Evolutionary conservation across 2,329 filamentous ascomycete genomes (phyloP), one percentile per base, ranked within the genome.

Genomic region (Elsinoe necatrix): DNA sequence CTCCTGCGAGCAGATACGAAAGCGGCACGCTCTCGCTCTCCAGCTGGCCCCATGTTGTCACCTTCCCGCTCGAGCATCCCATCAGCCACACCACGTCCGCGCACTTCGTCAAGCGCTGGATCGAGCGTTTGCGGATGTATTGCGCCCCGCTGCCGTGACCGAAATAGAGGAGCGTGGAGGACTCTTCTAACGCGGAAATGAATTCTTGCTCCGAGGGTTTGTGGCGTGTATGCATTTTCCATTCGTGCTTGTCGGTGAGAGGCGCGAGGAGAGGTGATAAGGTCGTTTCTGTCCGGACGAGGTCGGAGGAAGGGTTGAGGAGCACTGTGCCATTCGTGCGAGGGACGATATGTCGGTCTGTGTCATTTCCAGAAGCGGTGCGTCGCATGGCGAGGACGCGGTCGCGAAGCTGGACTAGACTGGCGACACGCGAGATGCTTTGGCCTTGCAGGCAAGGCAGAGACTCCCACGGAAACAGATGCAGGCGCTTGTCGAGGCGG

Each of bases 401-500:
- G 31, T 89, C 83, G 12, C 88, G 83, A 8, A 98, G 79, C 61
- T 86, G 89, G 25, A 85, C 85, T 37, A 98, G 78, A 0, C 90
- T 96, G 5, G 92, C 90, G 21, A 98, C 84, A 11, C 93, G 84
- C 2, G 89, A 95, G 34, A 96, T 85, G 0, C 92, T 86, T 3
- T 85, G 77, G 1, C 80, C 81, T 61, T 88, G 80, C 67, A 98
- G 81, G 67, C 89, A 96, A 0, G 91, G 89, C 35, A 98, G 74
- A 0, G 89, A 95, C 68, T 98, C 93, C 93, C 95, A 98, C 0
- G 93, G 93, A 65, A 98, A 95, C 1, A 82, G 78, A 65, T 97
- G 93, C 1, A 98, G 78, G 1, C 87, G 80, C 70, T 95, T 96
- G 71, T 98, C 93, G 4, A 98, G 77, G 5, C 98, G 84, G 2